These are phyloP conservation scores for Strobilomyces echinocephalus DNA, from an alignment of 768 basidiomycete genomes.

Conservation along the genomic window DNA sequence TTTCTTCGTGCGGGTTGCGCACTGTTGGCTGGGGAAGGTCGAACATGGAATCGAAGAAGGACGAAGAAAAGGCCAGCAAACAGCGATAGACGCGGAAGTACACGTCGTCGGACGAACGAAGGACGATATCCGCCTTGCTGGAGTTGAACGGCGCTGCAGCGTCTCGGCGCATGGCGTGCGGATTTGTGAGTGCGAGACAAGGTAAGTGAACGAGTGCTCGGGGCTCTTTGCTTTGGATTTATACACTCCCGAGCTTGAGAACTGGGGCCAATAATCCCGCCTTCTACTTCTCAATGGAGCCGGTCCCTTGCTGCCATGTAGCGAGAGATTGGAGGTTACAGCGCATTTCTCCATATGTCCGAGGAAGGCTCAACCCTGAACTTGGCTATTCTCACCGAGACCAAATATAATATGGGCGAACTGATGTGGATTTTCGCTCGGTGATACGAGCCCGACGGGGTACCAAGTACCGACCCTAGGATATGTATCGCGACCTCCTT, in stretches of 20 bases:
- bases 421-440: not conserved
- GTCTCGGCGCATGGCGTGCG: conserved; percentile 16
- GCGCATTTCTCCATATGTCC: not conserved
- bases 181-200: not conserved
- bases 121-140: conserved; percentile 44
- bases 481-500: not conserved
- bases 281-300: not conserved
- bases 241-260: conserved; percentile 9
- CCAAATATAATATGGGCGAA: not conserved
- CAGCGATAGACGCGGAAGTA: conserved; percentile 25
- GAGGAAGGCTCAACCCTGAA: not conserved
- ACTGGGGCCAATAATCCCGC: not conserved
- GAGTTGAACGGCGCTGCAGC: conserved; percentile 42
- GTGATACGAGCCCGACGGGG: not conserved
- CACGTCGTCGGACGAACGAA: conserved; percentile 45
- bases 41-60: conserved; percentile 32
- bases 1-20: conserved; percentile 12
- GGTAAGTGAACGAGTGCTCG: not conserved
- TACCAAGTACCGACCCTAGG: not conserved
- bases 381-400: conserved; percentile 3
- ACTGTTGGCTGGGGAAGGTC: conserved; percentile 23
- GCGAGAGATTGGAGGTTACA: not conserved
- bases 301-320: not conserved
- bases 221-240: conserved; percentile 2
- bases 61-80: conserved; percentile 25